Evolutionary conservation across 108 stramenopile species (phyloP), one percentile per base, ranked within the genome.

Genomic region (Cylindrotheca closterium): DNA sequence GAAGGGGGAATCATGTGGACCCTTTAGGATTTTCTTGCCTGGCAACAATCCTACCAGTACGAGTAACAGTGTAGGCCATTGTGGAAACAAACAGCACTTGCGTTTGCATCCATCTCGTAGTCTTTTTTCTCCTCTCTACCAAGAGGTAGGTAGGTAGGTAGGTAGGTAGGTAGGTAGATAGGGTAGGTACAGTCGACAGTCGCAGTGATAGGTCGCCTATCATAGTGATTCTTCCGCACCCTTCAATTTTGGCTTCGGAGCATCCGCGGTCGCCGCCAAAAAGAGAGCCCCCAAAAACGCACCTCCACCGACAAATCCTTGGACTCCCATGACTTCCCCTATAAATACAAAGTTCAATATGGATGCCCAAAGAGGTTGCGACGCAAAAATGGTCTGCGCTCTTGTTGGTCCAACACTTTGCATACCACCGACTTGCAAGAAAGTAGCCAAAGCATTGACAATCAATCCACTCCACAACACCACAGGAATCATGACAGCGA

Each of bases 331-430:
- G 22, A 52, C 58, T 54, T 82, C 79, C 1, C 77, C 73, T 25
- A 86, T 50, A 45, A 86, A 68, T 30, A 75, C 60, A 30, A 51
- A 82, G 50, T 71, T 78, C 68, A 86, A 65, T 18, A 80, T 42
- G n/a, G 79, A 64, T 15, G 81, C 79, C 79, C 85, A 86, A 31
- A 86, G 57, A 47, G 81, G 85, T 65, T 86, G 85, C 30, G 67
- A 70, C 19, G 85, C 85, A 64, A 79, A 86, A 25, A 86, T 47
- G 23, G 78, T 80, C 60, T 86, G 85, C 8, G 81, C 85, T 24
- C 81, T 61, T 28, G 81, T 70, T n/a, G 85, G 79, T 46, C 85
- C 81, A 48, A 85, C 80, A 62, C 80, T 75, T 64, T 85, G 84
- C 67, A 81, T 80, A 5, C 84, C 84, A 22, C 78, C 75, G 46